Evolutionary conservation across 495 filamentous ascomycete species (phyloP).

Genomic region (Hypoxylon lienhwacheense): DNA sequence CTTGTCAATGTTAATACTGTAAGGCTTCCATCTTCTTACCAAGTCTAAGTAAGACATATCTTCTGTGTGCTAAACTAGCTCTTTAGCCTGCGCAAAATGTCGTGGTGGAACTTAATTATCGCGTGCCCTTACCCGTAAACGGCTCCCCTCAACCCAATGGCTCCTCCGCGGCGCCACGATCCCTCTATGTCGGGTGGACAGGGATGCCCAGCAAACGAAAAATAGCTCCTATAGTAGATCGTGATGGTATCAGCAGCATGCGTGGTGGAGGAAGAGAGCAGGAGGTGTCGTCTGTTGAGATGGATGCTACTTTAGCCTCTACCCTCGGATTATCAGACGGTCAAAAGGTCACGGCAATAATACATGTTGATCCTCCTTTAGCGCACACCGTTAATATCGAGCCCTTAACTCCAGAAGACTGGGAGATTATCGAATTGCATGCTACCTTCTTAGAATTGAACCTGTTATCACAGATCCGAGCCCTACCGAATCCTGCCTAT

Average conservation of each 20-base stretch:
- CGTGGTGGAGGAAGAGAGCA: constrained; percentile 64
- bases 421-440: constrained; percentile 98
- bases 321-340: constrained; percentile 80
- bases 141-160: constrained; percentile 43
- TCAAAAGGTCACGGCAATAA: constrained; percentile 68
- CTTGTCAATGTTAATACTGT: constrained; percentile 88
- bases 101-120: constrained; percentile 81
- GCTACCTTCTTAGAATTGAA: constrained; percentile 94
- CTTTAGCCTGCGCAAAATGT: constrained; percentile 87
- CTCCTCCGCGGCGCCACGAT: constrained; percentile 55
- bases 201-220: constrained; percentile 91
- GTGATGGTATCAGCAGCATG: constrained; percentile 66
- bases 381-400: constrained; percentile 95
- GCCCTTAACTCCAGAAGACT: constrained; percentile 89
- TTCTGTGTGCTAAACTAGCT: constrained; percentile 12
- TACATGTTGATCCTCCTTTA: constrained; percentile 88
- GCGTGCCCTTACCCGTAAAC: constrained; percentile 42
- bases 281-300: constrained; percentile 74
- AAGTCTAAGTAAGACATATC: too few species aligned
- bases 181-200: constrained; percentile 90
- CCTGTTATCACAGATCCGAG: constrained; percentile 88
- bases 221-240: constrained; percentile 68
- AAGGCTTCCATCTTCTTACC: constrained; percentile 38
- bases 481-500: constrained; percentile 80
- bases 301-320: constrained; percentile 86